A percentile compares a stretch with the other conserved stretches of the same genome.
Evolutionary conservation across 208 protist species (phyloP).

Genomic region (Acanthamoeba royreba): DNA sequence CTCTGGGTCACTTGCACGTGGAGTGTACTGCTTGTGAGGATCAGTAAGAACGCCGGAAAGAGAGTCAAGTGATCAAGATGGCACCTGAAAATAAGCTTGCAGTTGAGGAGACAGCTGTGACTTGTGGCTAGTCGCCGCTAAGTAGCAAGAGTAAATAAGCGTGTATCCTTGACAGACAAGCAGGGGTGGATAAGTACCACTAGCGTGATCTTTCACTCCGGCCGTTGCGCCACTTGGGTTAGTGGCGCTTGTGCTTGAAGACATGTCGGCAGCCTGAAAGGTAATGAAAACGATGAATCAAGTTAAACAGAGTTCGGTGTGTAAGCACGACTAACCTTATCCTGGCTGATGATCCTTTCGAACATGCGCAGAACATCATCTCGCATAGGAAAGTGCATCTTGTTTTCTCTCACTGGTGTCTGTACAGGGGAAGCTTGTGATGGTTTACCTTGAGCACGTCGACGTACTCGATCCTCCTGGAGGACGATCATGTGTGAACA

Average conservation of each 20-base stretch:
- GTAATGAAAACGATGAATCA: background rate
- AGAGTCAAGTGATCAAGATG: background rate
- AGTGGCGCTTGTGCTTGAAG: background rate
- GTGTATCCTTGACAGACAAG: too few relatives aligned
- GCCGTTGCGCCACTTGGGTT: background rate
- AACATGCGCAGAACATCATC: background rate
- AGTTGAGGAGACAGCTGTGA: background rate
- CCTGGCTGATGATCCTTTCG: constrained; percentile 43
- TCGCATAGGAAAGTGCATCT: background rate
- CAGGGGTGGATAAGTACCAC: background rate
- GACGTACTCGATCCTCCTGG: background rate
- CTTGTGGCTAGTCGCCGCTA: background rate
- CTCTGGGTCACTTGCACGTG: background rate
- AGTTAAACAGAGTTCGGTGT: background rate
- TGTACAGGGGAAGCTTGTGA: background rate
- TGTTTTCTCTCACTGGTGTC: background rate
- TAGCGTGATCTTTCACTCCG: background rate
- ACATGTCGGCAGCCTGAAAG: background rate
- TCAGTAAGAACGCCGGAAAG: background rate
- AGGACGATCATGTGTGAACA: background rate
- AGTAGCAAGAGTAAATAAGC: too few relatives aligned
- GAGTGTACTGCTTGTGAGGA: background rate
- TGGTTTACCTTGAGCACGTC: background rate
- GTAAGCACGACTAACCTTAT: background rate
- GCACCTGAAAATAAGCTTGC: background rate